Evolutionary conservation across 2,329 filamentous ascomycete species (phyloP).

Genomic region (Chaetomium olivaceum): DNA sequence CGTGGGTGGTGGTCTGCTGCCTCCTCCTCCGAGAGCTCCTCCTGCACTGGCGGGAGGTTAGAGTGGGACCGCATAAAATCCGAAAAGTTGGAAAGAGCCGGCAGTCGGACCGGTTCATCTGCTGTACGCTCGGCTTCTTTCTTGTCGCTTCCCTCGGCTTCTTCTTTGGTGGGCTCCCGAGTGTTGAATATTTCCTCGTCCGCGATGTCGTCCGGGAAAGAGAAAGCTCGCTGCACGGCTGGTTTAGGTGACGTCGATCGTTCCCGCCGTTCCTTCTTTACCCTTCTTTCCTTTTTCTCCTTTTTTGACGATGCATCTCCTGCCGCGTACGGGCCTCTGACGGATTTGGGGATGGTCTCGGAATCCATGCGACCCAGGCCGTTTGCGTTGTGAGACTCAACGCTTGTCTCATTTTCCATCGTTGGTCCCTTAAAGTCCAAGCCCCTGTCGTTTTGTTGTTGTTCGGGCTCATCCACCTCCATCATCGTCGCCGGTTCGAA

Average conservation of each 20-base stretch:
- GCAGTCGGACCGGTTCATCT: constrained; percentile 29
- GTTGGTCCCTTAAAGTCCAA: constrained; percentile 4
- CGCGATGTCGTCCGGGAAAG: constrained; percentile 36
- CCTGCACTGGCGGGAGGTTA: constrained; percentile 53
- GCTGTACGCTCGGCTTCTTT: constrained; percentile 19
- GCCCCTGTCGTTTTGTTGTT: not conserved
- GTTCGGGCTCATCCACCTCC: constrained; percentile 1
- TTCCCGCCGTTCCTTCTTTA: constrained; percentile 22
- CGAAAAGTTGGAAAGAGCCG: constrained; percentile 35
- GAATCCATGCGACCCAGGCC: constrained; percentile 38
- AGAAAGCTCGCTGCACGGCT: constrained; percentile 32
- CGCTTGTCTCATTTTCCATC: not conserved
- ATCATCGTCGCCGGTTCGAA: not conserved
- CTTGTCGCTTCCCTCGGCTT: constrained; percentile 21
- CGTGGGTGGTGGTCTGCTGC: constrained; percentile 33
- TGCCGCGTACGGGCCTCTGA: constrained; percentile 26
- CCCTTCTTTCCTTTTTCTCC: constrained; percentile 16
- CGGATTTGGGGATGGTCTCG: constrained; percentile 34
- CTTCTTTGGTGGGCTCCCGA: constrained; percentile 1
- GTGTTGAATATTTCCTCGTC: constrained; percentile 34
- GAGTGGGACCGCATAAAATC: constrained; percentile 48
- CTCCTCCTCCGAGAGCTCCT: constrained; percentile 50
- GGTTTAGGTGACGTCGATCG: constrained; percentile 29
- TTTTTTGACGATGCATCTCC: not conserved
- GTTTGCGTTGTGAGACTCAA: not conserved